Evolutionary conservation across 768 basidiomycete genomes (phyloP).

Genomic region (Panaeolus cyanescens): DNA sequence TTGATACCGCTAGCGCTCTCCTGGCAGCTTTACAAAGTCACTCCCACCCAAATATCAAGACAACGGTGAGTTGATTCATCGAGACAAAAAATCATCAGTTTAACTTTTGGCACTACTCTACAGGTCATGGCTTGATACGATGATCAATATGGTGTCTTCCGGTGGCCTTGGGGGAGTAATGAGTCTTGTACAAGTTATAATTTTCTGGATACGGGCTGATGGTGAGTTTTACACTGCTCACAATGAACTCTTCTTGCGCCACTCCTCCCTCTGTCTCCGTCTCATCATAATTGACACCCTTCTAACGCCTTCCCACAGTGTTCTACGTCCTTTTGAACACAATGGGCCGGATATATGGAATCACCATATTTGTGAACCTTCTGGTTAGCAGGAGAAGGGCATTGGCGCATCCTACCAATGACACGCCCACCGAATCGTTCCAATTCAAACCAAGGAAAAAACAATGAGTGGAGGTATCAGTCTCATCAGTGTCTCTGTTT

Average conservation of each 20-base stretch:
- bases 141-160: slow-evolving; percentile 22
- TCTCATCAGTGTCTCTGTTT: neutral
- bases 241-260: too few species aligned
- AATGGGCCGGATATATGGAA: slow-evolving; percentile 23
- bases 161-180: slow-evolving; percentile 21
- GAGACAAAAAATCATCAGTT: neutral
- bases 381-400: slow-evolving; percentile 18
- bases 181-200: slow-evolving; percentile 14
- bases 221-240: slow-evolving; percentile 12
- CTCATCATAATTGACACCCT: neutral
- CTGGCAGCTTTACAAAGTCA: slow-evolving; percentile 18
- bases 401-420: neutral
- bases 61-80: slow-evolving; percentile 11
- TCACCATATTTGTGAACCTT: slow-evolving; percentile 25
- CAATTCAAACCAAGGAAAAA: neutral
- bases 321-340: slow-evolving; percentile 19
- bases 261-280: neutral
- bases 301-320: slow-evolving; percentile 12
- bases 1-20: slow-evolving; percentile 18
- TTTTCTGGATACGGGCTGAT: slow-evolving; percentile 20
- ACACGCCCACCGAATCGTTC: neutral
- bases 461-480: neutral
- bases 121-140: slow-evolving; percentile 16
- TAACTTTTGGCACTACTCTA: neutral
- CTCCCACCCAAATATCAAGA: slow-evolving; percentile 12